A percentile compares a stretch with the other conserved stretches of the same genome.
Evolutionary conservation across 768 basidiomycete species (phyloP).

Genomic region (Auriscalpium microsporum): DNA sequence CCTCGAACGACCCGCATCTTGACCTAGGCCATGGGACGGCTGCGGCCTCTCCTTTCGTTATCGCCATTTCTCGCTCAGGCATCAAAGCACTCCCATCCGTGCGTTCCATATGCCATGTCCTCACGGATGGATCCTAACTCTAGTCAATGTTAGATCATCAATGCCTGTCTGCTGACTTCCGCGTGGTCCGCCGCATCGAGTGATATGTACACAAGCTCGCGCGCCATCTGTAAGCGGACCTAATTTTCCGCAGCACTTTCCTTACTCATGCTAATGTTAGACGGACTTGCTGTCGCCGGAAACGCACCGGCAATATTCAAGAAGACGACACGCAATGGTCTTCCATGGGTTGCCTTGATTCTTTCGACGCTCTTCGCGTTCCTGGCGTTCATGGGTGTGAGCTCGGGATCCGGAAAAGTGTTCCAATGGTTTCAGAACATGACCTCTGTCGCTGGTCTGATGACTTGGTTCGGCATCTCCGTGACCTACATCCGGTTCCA

Average conservation of each 20-base stretch:
- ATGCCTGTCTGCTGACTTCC: constrained; percentile 33
- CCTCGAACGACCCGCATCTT: constrained; percentile 54
- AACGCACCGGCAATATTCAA: constrained; percentile 80
- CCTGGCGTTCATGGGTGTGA: constrained; percentile 76
- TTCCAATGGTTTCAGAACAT: constrained; percentile 70
- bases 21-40: constrained; percentile 48
- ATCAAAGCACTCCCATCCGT: constrained; percentile 50
- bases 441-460: constrained; percentile 38
- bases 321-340: constrained; percentile 57
- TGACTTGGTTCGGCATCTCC: constrained; percentile 43
- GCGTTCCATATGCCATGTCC: constrained; percentile 4
- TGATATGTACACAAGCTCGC: constrained; percentile 83
- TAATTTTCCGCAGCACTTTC: neutral
- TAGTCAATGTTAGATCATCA: constrained; percentile 17
- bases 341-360: constrained; percentile 66
- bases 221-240: constrained; percentile 61
- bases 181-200: constrained; percentile 92
- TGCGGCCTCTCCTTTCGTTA: constrained; percentile 81
- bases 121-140: neutral
- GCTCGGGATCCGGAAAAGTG: constrained; percentile 56
- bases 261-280: constrained; percentile 25
- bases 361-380: constrained; percentile 58
- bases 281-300: constrained; percentile 72
- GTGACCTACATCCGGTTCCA: constrained; percentile 64
- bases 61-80: constrained; percentile 72